Evolutionary conservation across 1,139 yeast genomes (phyloP).

Genomic region (Yamadazyma dendronema): DNA sequence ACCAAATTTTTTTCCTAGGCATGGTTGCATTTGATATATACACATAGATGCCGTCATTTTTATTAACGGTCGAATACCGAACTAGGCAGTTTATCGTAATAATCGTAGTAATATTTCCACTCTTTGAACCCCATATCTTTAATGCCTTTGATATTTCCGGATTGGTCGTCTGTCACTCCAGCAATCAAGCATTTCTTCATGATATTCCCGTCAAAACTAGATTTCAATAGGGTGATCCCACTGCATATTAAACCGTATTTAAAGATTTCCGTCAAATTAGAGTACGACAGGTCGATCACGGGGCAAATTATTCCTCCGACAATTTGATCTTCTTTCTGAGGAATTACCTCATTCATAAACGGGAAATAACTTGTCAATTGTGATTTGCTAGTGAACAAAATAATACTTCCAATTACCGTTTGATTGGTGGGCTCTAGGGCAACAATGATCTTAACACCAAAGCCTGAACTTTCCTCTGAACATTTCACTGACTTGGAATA

Average conservation of each 20-base stretch:
- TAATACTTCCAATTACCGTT: conserved; percentile 53
- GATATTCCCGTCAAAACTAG: conserved; percentile 24
- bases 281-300: conserved; percentile 54
- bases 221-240: conserved; percentile 53
- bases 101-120: conserved; percentile 42
- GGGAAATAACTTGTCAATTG: conserved; percentile 52
- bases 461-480: conserved; percentile 16
- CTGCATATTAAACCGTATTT: conserved; percentile 59
- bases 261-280: conserved; percentile 54
- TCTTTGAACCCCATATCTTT: conserved; percentile 43
- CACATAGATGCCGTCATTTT: too few species aligned
- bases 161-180: conserved; percentile 40
- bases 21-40: neutral
- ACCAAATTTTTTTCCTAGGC: neutral
- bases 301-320: conserved; percentile 61
- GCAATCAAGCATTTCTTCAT: conserved; percentile 38
- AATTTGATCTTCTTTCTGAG: conserved; percentile 12
- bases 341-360: conserved; percentile 37
- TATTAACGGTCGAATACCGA: neutral
- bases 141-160: conserved; percentile 30
- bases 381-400: conserved; percentile 51
- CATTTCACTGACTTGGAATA: conserved; percentile 26
- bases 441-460: conserved; percentile 49
- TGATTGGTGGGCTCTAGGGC: conserved; percentile 58
- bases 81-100: conserved; percentile 25